These are phyloP conservation scores for Sarocladium brachiariae DNA, from an alignment of 2,329 filamentous ascomycete genomes.

Conservation along the genomic window DNA sequence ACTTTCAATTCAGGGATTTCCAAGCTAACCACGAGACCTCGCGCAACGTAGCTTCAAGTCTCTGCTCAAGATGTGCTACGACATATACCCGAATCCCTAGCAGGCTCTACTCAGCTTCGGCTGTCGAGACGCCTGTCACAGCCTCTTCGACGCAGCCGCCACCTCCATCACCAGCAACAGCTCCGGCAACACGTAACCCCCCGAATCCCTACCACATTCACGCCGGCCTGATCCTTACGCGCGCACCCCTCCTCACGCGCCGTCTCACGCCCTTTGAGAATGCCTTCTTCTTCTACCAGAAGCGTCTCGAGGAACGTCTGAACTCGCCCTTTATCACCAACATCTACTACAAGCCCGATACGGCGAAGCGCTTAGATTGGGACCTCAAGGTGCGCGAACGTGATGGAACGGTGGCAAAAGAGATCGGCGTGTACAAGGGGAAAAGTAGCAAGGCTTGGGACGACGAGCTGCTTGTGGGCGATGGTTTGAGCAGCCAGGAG, in stretches of 20 bases:
- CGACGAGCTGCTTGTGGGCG: conserved; percentile 78
- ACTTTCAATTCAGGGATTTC: neutral
- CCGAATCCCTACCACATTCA: conserved; percentile 39
- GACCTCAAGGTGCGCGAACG: conserved; percentile 76
- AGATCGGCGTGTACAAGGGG: conserved; percentile 79
- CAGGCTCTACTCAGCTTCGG: conserved; percentile 25
- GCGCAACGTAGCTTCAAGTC: conserved; percentile 21
- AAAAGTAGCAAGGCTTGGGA: conserved; percentile 71
- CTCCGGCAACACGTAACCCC: conserved; percentile 9
- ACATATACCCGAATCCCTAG: conserved; percentile 19
- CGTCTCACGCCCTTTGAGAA: conserved; percentile 83
- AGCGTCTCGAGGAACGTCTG: conserved; percentile 88
- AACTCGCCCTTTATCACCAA: conserved; percentile 79
- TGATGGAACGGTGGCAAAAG: conserved; percentile 65
- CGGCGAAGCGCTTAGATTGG: conserved; percentile 80
- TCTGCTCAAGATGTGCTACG: conserved; percentile 33
- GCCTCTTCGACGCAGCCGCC: conserved; percentile 16
- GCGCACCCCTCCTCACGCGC: conserved; percentile 80
- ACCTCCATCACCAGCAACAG: too few species aligned
- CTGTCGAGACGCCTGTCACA: conserved; percentile 15
- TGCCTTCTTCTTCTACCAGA: conserved; percentile 94
- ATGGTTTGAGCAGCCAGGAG: conserved; percentile 57
- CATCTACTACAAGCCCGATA: conserved; percentile 93
- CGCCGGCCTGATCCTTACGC: conserved; percentile 74
- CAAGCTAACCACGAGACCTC: conserved; percentile 10